phyloP scores from a whole-genome alignment of 2,329 filamentous ascomycete genomes.

The Aspergillus phoenicis region DNA sequence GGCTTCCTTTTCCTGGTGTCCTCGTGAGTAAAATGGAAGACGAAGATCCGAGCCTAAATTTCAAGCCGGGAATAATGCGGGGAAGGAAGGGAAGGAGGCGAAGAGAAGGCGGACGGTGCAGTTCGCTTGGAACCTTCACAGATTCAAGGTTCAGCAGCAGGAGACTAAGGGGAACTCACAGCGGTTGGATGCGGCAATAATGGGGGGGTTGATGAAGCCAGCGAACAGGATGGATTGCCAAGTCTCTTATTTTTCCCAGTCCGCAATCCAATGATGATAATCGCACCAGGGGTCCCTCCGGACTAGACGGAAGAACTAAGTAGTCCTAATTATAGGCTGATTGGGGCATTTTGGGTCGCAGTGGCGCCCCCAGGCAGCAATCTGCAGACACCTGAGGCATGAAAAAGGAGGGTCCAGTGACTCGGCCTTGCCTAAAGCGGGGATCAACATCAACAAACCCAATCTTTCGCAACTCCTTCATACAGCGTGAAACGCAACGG shows the following conservation, averaged over 20 bases:
- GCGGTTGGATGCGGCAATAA: background rate
- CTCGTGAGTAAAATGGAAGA: slow-evolving; percentile 1
- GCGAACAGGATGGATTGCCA: background rate
- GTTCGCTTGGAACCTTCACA: background rate
- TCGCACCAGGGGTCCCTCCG: background rate
- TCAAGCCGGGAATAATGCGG: slow-evolving; percentile 10
- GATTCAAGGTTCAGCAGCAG: background rate
- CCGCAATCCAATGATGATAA: background rate
- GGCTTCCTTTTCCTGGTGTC: background rate
- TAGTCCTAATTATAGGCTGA: background rate
- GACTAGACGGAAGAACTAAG: background rate
- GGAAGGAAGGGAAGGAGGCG: slow-evolving; percentile 8
- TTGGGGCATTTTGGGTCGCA: background rate
- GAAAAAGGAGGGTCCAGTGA: slow-evolving; percentile 3
- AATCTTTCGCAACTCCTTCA: background rate
- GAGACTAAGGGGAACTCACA: background rate
- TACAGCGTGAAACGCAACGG: slow-evolving; percentile 1
- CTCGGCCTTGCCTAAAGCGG: slow-evolving; percentile 5
- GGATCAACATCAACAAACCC: slow-evolving; percentile 8
- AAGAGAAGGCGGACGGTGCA: slow-evolving; percentile 5
- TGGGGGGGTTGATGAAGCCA: background rate
- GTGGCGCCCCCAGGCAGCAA: background rate
- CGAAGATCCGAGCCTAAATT: slow-evolving; percentile 6
- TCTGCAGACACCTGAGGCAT: background rate
- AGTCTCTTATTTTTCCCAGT: background rate